Conservation (phyloP, 2,329 filamentous ascomycete species). For the Arthrobotrys pseudoclavata region DNA sequence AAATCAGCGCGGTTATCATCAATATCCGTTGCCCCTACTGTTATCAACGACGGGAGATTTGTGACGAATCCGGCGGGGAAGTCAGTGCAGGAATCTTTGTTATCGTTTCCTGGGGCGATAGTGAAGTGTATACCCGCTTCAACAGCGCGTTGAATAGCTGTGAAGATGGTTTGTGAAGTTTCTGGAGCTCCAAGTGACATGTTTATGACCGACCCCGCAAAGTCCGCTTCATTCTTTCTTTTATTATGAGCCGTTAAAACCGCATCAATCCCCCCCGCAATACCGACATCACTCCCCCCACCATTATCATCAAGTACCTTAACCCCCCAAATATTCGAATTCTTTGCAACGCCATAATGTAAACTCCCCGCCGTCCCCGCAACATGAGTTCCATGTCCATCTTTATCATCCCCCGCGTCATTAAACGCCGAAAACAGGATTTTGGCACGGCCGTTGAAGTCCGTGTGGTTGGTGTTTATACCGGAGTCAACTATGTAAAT, state of each 20-base stretch:
- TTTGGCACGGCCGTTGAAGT: slow-evolving; percentile 63
- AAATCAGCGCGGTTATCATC: slow-evolving; percentile 66
- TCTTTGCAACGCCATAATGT: slow-evolving; percentile 69
- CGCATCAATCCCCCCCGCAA: slow-evolving; percentile 67
- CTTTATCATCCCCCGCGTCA: slow-evolving; percentile 66
- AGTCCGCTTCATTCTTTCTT: slow-evolving; percentile 65
- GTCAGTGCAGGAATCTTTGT: slow-evolving; percentile 60
- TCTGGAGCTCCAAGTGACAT: slow-evolving; percentile 71
- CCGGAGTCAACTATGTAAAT: slow-evolving; percentile 70
- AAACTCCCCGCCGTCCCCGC: slow-evolving; percentile 61
- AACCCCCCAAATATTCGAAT: slow-evolving; percentile 67
- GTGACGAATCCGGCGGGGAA: slow-evolving; percentile 66
- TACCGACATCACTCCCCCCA: slow-evolving; percentile 65
- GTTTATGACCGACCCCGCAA: slow-evolving; percentile 68
- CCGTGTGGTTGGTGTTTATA: slow-evolving; percentile 63
- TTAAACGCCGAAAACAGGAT: slow-evolving; percentile 65
- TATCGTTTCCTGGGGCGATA: slow-evolving; percentile 67
- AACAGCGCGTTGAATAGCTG: slow-evolving; percentile 69
- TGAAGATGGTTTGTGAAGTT: slow-evolving; percentile 69
- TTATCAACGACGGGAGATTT: slow-evolving; percentile 66
- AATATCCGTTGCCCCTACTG: slow-evolving; percentile 66
- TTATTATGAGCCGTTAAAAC: slow-evolving; percentile 67
- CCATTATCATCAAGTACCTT: slow-evolving; percentile 67
- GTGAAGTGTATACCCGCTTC: slow-evolving; percentile 66
- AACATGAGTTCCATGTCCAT: slow-evolving; percentile 68